phyloP scores from a whole-genome alignment of 352 stramenopile species.

The Phytophthora hibernalis region DNA sequence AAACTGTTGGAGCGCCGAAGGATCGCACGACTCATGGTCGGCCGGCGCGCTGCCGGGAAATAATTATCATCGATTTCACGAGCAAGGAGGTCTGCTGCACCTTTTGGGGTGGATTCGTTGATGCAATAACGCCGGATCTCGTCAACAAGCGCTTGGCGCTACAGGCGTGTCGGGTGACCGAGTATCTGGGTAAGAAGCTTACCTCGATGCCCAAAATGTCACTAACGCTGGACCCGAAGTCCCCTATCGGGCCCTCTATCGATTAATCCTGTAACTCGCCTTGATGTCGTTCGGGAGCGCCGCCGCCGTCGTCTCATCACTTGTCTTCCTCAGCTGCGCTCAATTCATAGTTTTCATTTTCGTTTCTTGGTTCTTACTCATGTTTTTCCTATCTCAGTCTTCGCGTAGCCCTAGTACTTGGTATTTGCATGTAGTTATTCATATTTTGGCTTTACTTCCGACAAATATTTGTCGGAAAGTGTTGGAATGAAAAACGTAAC shows the following conservation, averaged over 20 bases:
- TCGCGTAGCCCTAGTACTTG: constrained; percentile 2
- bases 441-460: no score
- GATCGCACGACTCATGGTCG: background rate
- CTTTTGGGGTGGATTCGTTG: background rate
- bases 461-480: no score
- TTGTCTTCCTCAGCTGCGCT: background rate
- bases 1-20: background rate
- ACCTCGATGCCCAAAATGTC: background rate
- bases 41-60: background rate
- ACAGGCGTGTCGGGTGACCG: constrained; percentile 2
- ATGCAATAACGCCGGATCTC: background rate
- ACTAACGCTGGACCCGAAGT: background rate
- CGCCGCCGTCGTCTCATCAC: no score
- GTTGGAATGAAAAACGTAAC: no score
- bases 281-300: no score
- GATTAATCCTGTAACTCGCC: background rate
- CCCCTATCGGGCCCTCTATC: background rate
- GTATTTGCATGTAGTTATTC: no score
- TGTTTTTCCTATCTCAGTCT: constrained; percentile 1
- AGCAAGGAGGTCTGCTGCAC: background rate
- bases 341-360: background rate
- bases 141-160: background rate
- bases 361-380: background rate
- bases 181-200: constrained; percentile 1
- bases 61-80: background rate